phyloP scores from a whole-genome alignment of 2,329 filamentous ascomycete species.

The Leptographium lundbergii region DNA sequence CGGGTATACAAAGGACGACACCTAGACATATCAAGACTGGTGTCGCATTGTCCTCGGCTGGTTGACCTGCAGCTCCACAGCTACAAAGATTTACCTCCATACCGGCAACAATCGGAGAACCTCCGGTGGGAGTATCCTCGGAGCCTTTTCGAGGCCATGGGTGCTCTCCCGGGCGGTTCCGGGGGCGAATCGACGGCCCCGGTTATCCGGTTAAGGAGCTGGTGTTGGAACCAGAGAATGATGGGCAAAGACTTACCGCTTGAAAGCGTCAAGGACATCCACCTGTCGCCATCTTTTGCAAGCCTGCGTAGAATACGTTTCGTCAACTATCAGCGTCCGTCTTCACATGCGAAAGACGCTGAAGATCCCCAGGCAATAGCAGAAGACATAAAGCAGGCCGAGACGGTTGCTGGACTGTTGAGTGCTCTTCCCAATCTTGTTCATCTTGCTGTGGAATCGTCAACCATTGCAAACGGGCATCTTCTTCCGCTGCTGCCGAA shows the following conservation, averaged over 20 bases:
- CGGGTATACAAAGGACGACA: conserved; percentile 39
- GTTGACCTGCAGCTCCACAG: conserved; percentile 61
- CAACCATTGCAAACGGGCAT: conserved; percentile 53
- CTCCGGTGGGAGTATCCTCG: conserved; percentile 59
- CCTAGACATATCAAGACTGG: conserved; percentile 33
- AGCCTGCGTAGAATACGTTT: conserved; percentile 43
- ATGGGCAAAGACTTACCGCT: conserved; percentile 32
- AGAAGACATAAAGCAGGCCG: conserved; percentile 19
- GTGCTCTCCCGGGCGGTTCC: conserved; percentile 21
- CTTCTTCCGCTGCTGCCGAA: conserved; percentile 58
- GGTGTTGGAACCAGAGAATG: conserved; percentile 49
- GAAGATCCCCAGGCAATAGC: conserved; percentile 30
- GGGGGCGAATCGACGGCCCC: neutral
- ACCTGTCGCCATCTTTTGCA: conserved; percentile 43
- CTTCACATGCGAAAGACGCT: conserved; percentile 27
- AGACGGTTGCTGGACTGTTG: conserved; percentile 32
- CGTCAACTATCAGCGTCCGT: conserved; percentile 50
- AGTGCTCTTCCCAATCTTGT: conserved; percentile 47
- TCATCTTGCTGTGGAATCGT: conserved; percentile 62
- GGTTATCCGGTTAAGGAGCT: conserved; percentile 29
- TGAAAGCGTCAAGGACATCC: conserved; percentile 36
- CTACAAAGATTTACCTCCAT: conserved; percentile 54
- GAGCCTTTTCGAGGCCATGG: conserved; percentile 52
- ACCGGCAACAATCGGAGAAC: conserved; percentile 40
- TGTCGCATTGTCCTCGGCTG: conserved; percentile 54